Conservation (phyloP, 495 filamentous ascomycete genomes). For the Aspergillus ostianus region DNA sequence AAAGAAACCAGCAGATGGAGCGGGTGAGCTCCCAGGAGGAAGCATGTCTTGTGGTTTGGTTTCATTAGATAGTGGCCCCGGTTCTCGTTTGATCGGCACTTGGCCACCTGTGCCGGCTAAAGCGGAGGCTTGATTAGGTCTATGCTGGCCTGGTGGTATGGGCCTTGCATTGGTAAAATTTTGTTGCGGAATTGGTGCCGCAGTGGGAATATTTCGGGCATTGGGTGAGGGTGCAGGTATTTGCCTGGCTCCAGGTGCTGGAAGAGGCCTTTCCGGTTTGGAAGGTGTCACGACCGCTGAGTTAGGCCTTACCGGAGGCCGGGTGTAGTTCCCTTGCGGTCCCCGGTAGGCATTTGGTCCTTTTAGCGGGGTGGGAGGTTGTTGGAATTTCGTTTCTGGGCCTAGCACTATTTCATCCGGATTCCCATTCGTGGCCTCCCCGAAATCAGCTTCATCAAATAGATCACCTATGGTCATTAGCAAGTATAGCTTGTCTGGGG, state of each 20-base stretch:
- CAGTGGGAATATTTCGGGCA: conserved; percentile 21
- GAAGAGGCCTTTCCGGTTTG: conserved; percentile 40
- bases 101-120: conserved; percentile 18
- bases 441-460: conserved; percentile 75
- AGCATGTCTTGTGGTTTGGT: conserved; percentile 29
- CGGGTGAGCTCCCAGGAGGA: conserved; percentile 23
- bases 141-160: conserved; percentile 22
- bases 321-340: conserved; percentile 20
- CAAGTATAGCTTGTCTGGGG: not conserved
- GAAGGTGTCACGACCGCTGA: conserved; percentile 38
- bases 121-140: conserved; percentile 9
- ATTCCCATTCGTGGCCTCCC: conserved; percentile 52
- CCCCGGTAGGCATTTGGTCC: conserved; percentile 26
- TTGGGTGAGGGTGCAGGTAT: conserved; percentile 23
- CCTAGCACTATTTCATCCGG: conserved; percentile 61
- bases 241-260: conserved; percentile 24
- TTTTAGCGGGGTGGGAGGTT: conserved; percentile 30
- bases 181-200: conserved; percentile 19
- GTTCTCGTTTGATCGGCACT: conserved; percentile 29
- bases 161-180: conserved; percentile 24
- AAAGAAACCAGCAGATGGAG: conserved; percentile 64
- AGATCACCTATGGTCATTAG: conserved; percentile 50
- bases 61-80: conserved; percentile 21
- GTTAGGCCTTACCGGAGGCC: conserved; percentile 21
- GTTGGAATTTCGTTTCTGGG: conserved; percentile 27